Base-by-base conservation (phyloP, 1,284 basidiomycete species). In the Tylopilus orsonianus region DNA sequence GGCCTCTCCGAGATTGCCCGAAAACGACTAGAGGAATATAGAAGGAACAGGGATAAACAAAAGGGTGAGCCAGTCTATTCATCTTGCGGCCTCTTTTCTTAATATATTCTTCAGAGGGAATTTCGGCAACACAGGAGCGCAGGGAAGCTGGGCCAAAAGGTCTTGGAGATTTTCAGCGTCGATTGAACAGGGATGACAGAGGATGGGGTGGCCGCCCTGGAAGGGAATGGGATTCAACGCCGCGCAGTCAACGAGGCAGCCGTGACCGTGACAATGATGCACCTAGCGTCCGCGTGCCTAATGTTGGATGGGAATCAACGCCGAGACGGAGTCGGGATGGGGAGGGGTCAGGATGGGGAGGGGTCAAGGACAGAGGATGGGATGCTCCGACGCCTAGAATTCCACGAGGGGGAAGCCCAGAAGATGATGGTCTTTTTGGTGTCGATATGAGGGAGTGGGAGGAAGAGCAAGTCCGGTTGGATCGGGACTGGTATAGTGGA, bases 401-500 rank as follows among this genome's bases (percentile, higher is more conserved):
- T 42, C 75, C 74, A 5, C 73, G 85, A 57, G 83, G 77, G 10
- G 78, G 73, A 0, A 84, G 83, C 51, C 83, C 83, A 6, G 80
- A 85, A 34, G 85, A 80, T 13, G 82, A 81, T 33, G 79, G 71
- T 30, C 73, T 73, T 35, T 68, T 77, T 30, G 82, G 74, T 12
- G 68, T 87, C 23, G 85, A 88, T 61, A 76, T 80, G 27, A 77
- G 89, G 46, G 94, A 95, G 59, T 97, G 93, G 93, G 94, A 96
- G 65, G 93, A 97, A 58, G 94, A 97, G 66, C 92, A 96, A 65
- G 78, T 93, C 8, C 78, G 79, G 39, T 65, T 97, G 59, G 94
- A 97, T 66, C 77, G 94, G 14, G 93, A 96, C 65, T 98, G 94
- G 94, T 98, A 97, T 64, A 88, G 83, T 52, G 83, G 84, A 34